Base-by-base conservation (phyloP, 495 filamentous ascomycete genomes). In the Thermothielavioides terrestris region DNA sequence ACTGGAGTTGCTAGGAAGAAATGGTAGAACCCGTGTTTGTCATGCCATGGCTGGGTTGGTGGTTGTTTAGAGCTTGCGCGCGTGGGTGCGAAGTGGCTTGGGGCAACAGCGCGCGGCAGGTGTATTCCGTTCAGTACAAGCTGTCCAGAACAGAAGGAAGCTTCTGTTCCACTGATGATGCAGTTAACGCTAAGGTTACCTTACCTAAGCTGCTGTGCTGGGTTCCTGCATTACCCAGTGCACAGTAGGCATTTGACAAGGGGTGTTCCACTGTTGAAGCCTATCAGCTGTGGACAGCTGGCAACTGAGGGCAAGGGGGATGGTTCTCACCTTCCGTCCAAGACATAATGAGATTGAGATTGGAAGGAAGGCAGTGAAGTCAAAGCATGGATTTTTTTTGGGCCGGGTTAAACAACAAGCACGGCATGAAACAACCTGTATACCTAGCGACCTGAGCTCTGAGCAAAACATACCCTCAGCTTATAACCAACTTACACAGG, bases 11-110 rank as follows among this genome's bases (percentile, higher is more conserved):
- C 31, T 36, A 46, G 53, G 57, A 46, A 25, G n/a, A n/a, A 50
- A 45, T 15, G 46, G 21, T 38, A 20, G 14, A 42, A 18, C 10
- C 9, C 11, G 14, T 37, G 23, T 15, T 42, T 9, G 47, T 62
- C 53, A 61, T 57, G 30, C 50, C 59, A 64, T 64, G 59, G 40
- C 44, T 36, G 34, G 22, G 15, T 40, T 17, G 30, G 22, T 10
- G 14, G 39, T n/a, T n/a, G 18, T 45, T 15, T 38, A 20, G 35
- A 44, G 23, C n/a, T 6, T 31, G 30, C 7, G 9, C n/a, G 17
- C 34, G 38, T 27, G 25, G 22, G 35, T n/a, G 39, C 15, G 20
- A 31, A 18, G 22, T 20, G 32, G n/a, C 32, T 25, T 43, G 22
- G 28, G 11, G 3, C 11, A 6, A 30, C 27, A 30, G n/a, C n/a